Percentiles rank a stretch among this genome's conserved stretches.
Conservation (phyloP, 2,329 filamentous ascomycete species). For the Onygenales sp. region DNA sequence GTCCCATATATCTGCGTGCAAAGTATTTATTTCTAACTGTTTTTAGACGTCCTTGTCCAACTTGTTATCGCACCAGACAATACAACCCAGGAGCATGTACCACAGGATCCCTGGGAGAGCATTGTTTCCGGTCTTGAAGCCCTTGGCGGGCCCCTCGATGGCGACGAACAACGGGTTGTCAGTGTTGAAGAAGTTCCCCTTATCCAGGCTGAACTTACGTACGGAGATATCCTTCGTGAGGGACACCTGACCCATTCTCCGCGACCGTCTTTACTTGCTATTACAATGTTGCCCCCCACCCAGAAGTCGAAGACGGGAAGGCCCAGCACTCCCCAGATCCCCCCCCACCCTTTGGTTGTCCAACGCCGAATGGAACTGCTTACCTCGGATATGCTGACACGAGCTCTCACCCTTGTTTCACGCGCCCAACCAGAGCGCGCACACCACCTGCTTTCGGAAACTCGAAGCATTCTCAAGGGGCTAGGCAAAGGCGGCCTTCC, state of each 20-base stretch:
- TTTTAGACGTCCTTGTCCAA: slow-evolving; percentile 77
- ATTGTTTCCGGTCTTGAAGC: slow-evolving; percentile 94
- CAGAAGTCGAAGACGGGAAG: slow-evolving; percentile 43
- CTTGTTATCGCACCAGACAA: slow-evolving; percentile 85
- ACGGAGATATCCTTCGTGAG: slow-evolving; percentile 86
- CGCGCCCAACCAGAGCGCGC: slow-evolving; percentile 89
- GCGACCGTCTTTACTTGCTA: slow-evolving; percentile 81
- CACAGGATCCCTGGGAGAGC: slow-evolving; percentile 93
- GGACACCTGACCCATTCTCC: slow-evolving; percentile 78
- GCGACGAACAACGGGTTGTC: slow-evolving; percentile 69
- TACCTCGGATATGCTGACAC: slow-evolving; percentile 94
- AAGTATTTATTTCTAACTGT: slow-evolving; percentile 6
- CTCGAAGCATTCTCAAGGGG: slow-evolving; percentile 87
- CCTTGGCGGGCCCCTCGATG: slow-evolving; percentile 75
- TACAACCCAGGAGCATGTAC: slow-evolving; percentile 68
- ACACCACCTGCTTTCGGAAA: slow-evolving; percentile 85
- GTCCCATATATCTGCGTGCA: neutral
- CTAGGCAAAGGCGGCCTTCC: slow-evolving; percentile 90
- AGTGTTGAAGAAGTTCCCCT: slow-evolving; percentile 92
- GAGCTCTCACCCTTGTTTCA: slow-evolving; percentile 81
- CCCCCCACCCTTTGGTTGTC: slow-evolving; percentile 88
- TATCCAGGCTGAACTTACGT: slow-evolving; percentile 87
- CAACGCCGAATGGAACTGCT: slow-evolving; percentile 95
- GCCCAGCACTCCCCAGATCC: slow-evolving; percentile 65
- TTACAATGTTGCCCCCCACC: slow-evolving; percentile 75